Evolutionary conservation across 176 grass and related monocot genomes (phyloP), one percentile per base, ranked within the genome.

Genomic region (Bolboschoenus planiculmis): DNA sequence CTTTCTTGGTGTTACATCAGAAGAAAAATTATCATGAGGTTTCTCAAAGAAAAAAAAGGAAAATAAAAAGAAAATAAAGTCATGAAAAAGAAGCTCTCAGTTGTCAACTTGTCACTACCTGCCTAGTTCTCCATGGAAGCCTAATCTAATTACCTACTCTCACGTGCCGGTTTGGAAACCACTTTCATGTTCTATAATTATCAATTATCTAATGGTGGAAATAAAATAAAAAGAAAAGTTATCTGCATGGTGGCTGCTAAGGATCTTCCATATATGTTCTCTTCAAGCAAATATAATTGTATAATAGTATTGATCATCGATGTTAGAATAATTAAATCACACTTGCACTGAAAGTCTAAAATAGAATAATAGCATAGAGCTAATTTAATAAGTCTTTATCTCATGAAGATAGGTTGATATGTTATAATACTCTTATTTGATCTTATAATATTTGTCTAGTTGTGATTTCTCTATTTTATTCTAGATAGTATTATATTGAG

Each of bases 161-260:
- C 89, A 93, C 86, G 88, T 88, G 88, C 84, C 89, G 40, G 59
- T 67, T 86, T 72, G 48, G 67, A 79, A 5, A 78, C 33, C 51
- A 58, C 63, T 85, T 78, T 81, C 78, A 40, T 4, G 77, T 27
- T 46, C 33, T 33, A 44, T 81, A 62, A 43, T 81, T 81, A 62
- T 81, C 56, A 60, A 60, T 36, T 40, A 34, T 33, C 21, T 35
- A 61, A 36, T 7, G 57, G 20, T 79, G 18, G 34, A 36, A n/a
- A 23, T 37, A 79, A 21, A 26, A 26, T 13, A 70, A 34, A 71
- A 75, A 78, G 8, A 79, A 57, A 79, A 20, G 14, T 79, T 74
- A 44, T 47, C 68, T 47, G 40, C n/a, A 14, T 74, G n/a, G 10
- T 74, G 40, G 68, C 40, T 47, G 39, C 47, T 74, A 47, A 74